Percentiles rank a stretch among this genome's conserved stretches.
Evolutionary conservation across 805 yeast species (phyloP).

Genomic region (Ascoidea rubescens): DNA sequence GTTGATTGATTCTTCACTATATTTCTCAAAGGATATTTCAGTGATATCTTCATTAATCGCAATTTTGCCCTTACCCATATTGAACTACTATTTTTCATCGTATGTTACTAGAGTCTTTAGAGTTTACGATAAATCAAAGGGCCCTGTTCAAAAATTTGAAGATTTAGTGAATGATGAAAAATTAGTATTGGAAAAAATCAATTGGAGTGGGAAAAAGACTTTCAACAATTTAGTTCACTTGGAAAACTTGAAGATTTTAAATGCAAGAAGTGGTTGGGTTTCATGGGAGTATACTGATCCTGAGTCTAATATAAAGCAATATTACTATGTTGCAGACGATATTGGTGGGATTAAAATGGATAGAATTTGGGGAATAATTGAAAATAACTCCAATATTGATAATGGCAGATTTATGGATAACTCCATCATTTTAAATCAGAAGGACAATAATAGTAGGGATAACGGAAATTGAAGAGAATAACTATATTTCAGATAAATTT

Average conservation of each 20-base stretch:
- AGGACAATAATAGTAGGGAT: too few species aligned
- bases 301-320: slow-evolving; percentile 21
- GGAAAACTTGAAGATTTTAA: slow-evolving; percentile 26
- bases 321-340: slow-evolving; percentile 53
- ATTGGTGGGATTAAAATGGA: slow-evolving; percentile 78
- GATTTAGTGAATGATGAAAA: slow-evolving; percentile 48
- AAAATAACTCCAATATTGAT: slow-evolving; percentile 47
- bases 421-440: neutral
- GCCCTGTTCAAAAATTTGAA: slow-evolving; percentile 45
- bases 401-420: slow-evolving; percentile 41
- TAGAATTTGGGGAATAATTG: slow-evolving; percentile 73
- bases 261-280: slow-evolving; percentile 31
- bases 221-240: slow-evolving; percentile 48
- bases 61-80: slow-evolving; percentile 42
- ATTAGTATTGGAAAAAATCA: slow-evolving; percentile 53
- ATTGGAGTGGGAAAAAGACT: slow-evolving; percentile 50
- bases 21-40: slow-evolving; percentile 36
- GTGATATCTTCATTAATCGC: slow-evolving; percentile 25
- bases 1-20: slow-evolving; percentile 36
- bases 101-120: slow-evolving; percentile 64
- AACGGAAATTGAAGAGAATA: too few species aligned
- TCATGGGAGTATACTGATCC: slow-evolving; percentile 28
- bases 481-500: too few species aligned
- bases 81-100: slow-evolving; percentile 40
- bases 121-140: slow-evolving; percentile 42